phyloP scores from a whole-genome alignment of 1,139 yeast species.

The Candida frijolesensis region DNA sequence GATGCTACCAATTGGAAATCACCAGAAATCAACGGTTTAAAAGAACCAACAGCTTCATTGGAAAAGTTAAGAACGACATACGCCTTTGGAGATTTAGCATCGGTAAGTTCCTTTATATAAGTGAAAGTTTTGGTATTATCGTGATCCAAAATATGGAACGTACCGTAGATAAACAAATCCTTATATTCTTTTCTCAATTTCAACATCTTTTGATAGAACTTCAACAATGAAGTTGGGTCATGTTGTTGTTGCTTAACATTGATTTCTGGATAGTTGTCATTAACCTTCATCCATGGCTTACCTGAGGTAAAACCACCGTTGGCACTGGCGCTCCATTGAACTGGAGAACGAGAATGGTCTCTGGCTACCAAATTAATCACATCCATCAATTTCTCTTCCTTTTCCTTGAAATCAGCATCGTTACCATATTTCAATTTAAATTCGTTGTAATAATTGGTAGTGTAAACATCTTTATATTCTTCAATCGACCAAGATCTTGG shows the following conservation, averaged over 20 bases:
- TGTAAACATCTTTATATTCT: conserved; percentile 54
- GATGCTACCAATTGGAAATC: conserved; percentile 31
- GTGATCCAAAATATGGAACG: conserved; percentile 41
- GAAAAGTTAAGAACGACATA: conserved; percentile 51
- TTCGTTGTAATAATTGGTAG: conserved; percentile 43
- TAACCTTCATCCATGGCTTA: conserved; percentile 58
- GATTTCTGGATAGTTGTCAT: conserved; percentile 50
- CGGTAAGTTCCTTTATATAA: conserved; percentile 32
- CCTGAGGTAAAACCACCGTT: conserved; percentile 53
- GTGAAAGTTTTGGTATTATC: conserved; percentile 43
- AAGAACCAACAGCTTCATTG: conserved; percentile 26
- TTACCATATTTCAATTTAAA: conserved; percentile 34
- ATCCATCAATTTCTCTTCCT: conserved; percentile 32
- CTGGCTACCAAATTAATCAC: conserved; percentile 43
- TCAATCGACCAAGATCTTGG: conserved; percentile 48
- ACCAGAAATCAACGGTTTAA: conserved; percentile 32
- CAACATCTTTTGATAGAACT: conserved; percentile 48
- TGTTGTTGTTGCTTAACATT: conserved; percentile 50
- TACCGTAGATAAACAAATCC: conserved; percentile 52
- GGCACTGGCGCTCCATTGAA: conserved; percentile 53
- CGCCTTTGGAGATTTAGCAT: conserved; percentile 24
- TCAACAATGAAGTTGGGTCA: conserved; percentile 50
- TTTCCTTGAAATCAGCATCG: conserved; percentile 28
- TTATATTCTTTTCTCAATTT: conserved; percentile 45
- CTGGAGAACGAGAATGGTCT: conserved; percentile 61